Percentiles rank a stretch among this genome's conserved stretches.
Evolutionary conservation across 2,329 filamentous ascomycete species (phyloP).

Genomic region (Dothistroma pini): DNA sequence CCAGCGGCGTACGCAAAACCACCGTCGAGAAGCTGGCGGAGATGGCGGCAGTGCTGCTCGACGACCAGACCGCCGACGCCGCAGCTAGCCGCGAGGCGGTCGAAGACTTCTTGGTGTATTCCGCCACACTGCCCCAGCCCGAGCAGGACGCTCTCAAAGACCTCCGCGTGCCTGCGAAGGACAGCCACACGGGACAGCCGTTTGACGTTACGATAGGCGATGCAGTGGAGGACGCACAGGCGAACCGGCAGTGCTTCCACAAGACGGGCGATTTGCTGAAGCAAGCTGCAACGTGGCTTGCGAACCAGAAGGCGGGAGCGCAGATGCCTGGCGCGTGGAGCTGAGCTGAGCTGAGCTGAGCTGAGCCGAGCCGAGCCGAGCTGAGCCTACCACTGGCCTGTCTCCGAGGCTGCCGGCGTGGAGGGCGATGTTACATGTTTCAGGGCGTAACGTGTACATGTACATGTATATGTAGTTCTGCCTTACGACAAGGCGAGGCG

Average conservation of each 20-base stretch:
- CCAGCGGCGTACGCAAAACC: slow-evolving; percentile 3
- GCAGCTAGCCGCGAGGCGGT: slow-evolving; percentile 7
- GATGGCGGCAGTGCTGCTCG: slow-evolving; percentile 8
- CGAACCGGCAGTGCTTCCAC: slow-evolving; percentile 14
- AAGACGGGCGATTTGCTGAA: slow-evolving; percentile 9
- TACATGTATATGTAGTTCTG: too few species aligned
- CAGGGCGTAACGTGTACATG: not conserved
- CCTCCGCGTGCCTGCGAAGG: slow-evolving; percentile 8
- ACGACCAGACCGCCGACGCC: slow-evolving; percentile 6
- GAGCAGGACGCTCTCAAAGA: slow-evolving; percentile 9
- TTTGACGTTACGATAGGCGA: slow-evolving; percentile 10
- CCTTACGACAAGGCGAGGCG: too few species aligned
- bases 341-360: too few species aligned
- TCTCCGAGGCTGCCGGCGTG: not conserved
- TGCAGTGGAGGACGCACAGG: slow-evolving; percentile 7
- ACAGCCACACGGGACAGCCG: slow-evolving; percentile 7
- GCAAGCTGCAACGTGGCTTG: slow-evolving; percentile 5
- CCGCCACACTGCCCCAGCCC: slow-evolving; percentile 2
- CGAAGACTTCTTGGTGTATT: slow-evolving; percentile 4
- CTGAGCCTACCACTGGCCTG: too few species aligned
- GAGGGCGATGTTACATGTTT: not conserved
- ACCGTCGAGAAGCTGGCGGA: slow-evolving; percentile 5
- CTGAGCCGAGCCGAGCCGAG: too few species aligned
- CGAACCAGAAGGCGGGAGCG: not conserved
- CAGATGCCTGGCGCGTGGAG: slow-evolving; percentile 7